Conservation (phyloP, 495 filamentous ascomycete species). For the Hypoxylon subgilvum region DNA sequence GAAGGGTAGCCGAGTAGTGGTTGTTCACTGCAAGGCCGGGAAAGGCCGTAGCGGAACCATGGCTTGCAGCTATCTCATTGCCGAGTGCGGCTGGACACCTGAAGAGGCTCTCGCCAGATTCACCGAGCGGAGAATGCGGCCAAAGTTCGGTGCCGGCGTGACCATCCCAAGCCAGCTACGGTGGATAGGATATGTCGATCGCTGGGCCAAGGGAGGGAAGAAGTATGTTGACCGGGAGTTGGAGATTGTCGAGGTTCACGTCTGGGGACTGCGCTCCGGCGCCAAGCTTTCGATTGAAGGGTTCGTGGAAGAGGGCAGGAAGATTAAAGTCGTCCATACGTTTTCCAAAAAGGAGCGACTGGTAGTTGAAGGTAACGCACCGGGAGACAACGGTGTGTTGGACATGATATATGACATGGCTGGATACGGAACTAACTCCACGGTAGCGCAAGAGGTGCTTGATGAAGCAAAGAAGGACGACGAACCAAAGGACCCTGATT, state of each 20-base stretch:
- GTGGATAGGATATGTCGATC: conserved; percentile 88
- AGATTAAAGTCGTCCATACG: conserved; percentile 80
- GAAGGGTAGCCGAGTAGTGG: conserved; percentile 67
- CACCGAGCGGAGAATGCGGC: conserved; percentile 86
- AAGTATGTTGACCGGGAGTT: conserved; percentile 81
- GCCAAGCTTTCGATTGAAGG: conserved; percentile 88
- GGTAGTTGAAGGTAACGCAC: conserved; percentile 66
- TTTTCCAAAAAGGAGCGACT: conserved; percentile 77
- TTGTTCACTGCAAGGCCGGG: conserved; percentile 97
- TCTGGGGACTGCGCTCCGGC: conserved; percentile 86
- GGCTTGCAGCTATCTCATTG: conserved; percentile 85
- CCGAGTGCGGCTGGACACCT: conserved; percentile 83
- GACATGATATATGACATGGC: conserved; percentile 61
- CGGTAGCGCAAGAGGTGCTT: conserved; percentile 25
- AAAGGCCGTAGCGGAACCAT: conserved; percentile 94
- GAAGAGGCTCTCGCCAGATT: conserved; percentile 81
- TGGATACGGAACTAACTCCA: conserved; percentile 45
- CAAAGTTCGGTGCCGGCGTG: conserved; percentile 86
- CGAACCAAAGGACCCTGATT: conserved; percentile 25
- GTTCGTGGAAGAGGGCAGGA: conserved; percentile 84
- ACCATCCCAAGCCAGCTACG: conserved; percentile 89
- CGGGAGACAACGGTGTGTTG: conserved; percentile 52
- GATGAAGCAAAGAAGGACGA: conserved; percentile 40
- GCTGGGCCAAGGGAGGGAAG: conserved; percentile 76
- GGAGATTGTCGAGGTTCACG: conserved; percentile 85